Percentiles rank a stretch among this genome's conserved stretches.
phyloP scores from a whole-genome alignment of 768 basidiomycete species.

The Amanita subjunquillea region DNA sequence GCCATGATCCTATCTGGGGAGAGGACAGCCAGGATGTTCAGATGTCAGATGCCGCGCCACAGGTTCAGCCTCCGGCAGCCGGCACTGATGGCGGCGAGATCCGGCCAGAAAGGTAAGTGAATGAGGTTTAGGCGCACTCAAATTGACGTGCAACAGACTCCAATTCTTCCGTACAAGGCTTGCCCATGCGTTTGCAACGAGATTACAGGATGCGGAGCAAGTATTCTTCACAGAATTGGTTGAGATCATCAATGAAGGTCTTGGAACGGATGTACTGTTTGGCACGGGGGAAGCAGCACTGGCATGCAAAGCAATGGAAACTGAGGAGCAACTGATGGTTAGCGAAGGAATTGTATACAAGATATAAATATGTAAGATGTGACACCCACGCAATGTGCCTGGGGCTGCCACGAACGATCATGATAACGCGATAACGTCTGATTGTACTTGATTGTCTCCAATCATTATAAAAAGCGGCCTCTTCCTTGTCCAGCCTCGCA shows the following conservation, averaged over 20 bases:
- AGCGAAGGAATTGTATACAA: slow-evolving; percentile 83
- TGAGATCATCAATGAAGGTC: slow-evolving; percentile 66
- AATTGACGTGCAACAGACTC: slow-evolving; percentile 33
- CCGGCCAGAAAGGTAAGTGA: slow-evolving; percentile 47
- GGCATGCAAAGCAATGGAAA: slow-evolving; percentile 67
- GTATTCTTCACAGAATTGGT: slow-evolving; percentile 63
- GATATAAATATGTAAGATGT: slow-evolving; percentile 20
- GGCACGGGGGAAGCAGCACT: slow-evolving; percentile 72
- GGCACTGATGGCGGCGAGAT: slow-evolving; percentile 33
- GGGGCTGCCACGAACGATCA: neutral
- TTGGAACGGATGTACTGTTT: slow-evolving; percentile 60
- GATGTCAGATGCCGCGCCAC: slow-evolving; percentile 41
- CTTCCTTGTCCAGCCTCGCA: slow-evolving; percentile 8
- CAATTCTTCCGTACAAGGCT: slow-evolving; percentile 75
- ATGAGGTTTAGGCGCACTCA: neutral
- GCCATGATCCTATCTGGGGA: slow-evolving; percentile 54
- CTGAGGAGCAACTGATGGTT: slow-evolving; percentile 77
- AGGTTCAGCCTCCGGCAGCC: slow-evolving; percentile 17
- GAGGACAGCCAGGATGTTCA: slow-evolving; percentile 56
- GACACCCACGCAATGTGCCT: neutral
- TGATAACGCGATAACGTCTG: slow-evolving; percentile 12
- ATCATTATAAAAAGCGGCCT: neutral
- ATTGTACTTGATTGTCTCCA: slow-evolving; percentile 9
- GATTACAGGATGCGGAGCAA: slow-evolving; percentile 67
- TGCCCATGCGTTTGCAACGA: slow-evolving; percentile 58